phyloP scores from a whole-genome alignment of 345 rosid species.

The Raphanus sativus region DNA sequence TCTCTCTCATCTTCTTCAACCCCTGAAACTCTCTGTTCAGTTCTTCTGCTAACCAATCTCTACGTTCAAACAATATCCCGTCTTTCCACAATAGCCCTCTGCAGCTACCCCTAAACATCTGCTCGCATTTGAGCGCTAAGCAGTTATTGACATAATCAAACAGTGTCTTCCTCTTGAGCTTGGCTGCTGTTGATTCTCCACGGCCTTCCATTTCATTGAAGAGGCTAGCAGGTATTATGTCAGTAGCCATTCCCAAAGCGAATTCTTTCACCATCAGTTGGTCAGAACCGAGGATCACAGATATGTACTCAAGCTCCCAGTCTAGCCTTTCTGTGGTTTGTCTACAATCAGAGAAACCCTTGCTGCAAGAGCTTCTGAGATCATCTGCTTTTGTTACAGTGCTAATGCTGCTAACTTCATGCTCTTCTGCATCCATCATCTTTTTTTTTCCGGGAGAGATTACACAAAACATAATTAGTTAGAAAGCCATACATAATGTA shows the following conservation, averaged over 20 bases:
- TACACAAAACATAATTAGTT: not conserved
- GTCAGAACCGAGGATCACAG: not conserved
- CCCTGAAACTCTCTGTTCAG: not conserved
- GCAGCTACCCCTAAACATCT: conserved; percentile 1
- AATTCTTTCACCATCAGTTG: not conserved
- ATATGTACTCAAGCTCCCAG: not conserved
- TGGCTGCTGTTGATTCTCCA: not conserved
- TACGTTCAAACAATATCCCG: not conserved
- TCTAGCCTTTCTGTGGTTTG: not conserved
- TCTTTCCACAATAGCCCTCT: not conserved
- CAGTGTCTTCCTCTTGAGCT: not conserved
- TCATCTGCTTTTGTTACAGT: not conserved
- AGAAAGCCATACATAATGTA: not conserved
- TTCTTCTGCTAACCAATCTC: not conserved
- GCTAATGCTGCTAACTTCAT: not conserved
- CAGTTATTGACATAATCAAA: not conserved
- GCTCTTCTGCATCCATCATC: not conserved
- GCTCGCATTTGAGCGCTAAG: not conserved
- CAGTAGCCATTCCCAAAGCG: not conserved
- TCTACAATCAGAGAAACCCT: not conserved
- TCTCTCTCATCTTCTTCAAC: not conserved
- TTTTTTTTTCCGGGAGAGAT: not conserved
- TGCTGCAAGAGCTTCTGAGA: not conserved
- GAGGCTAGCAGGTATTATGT: not conserved
- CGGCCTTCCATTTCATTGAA: not conserved